Conservation (phyloP, 78 protist genomes). For the slime mould (Dictyostelium discoideum) region DNA sequence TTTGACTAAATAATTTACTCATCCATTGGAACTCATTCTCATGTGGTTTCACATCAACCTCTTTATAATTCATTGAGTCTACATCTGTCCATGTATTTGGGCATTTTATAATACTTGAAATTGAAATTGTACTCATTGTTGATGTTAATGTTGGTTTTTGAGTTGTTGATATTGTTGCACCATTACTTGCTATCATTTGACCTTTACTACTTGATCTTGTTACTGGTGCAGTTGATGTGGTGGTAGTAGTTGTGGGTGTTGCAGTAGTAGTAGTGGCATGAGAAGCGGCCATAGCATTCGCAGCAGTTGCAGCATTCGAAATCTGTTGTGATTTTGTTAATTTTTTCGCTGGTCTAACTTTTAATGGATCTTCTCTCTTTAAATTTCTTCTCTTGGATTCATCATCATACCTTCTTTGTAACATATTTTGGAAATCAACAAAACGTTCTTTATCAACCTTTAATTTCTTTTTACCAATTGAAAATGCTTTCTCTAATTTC, state of each 20-base stretch:
- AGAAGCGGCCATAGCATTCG: not conserved
- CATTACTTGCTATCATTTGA: not conserved
- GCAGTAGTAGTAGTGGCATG: not conserved
- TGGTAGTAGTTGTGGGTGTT: not conserved
- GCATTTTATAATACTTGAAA: conserved; percentile 16
- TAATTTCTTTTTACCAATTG: not conserved
- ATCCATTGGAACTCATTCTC: conserved; percentile 63
- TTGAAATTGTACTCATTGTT: not conserved
- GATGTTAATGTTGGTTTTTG: not conserved
- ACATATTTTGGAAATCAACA: conserved; percentile 66
- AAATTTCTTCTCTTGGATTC: conserved; percentile 40
- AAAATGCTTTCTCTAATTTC: conserved; percentile 37
- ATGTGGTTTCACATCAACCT: conserved; percentile 16
- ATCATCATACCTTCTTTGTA: conserved; percentile 62
- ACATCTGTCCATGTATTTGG: conserved; percentile 64
- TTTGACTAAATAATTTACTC: conserved; percentile 27
- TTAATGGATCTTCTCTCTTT: conserved; percentile 65
- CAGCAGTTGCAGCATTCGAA: not conserved
- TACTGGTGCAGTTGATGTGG: conserved; percentile 4
- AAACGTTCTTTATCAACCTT: conserved; percentile 60
- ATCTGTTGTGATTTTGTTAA: not conserved
- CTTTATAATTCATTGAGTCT: conserved; percentile 65
- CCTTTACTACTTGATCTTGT: not conserved
- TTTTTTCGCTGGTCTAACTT: not conserved
- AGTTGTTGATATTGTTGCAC: not conserved